Evolutionary conservation across 331 rosid species (phyloP), one percentile per base, ranked within the genome.

Genomic region (Erythrophleum ivorense): DNA sequence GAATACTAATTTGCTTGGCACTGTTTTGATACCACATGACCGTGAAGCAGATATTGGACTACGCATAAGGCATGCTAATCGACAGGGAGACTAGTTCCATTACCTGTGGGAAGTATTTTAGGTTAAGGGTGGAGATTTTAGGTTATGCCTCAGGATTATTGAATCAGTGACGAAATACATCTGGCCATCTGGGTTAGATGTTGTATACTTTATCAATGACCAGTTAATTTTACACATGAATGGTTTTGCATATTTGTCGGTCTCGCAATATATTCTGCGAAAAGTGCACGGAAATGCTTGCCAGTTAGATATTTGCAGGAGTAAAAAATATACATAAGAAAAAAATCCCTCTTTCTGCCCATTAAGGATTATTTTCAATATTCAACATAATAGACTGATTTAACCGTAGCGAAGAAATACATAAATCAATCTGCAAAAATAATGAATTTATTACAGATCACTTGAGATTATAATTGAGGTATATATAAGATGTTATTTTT

Each of bases 1-100:
- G 57, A 81, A 54, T 69, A 14, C 78, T 18, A 72, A 72, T 79
- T 72, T 80, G 78, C 73, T 55, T 0, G 85, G 75, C 40, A 9
- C 81, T 77, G 66, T 21, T 73, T 50, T 83, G 72, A 78, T 77
- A 34, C 85, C 84, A 80, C 79, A 81, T 59, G 88, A 87, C 60
- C 87, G 58, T 0, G 90, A 87, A 52, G 87, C 74, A 45, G 90
- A 87, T 84, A 84, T 85, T 59, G 88, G 90, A 67, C 83, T 85
- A 5, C 81, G 87, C 63, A 60, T 85, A 58, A 80, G 90, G 83
- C 88, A 21, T 55, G 45, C 60, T 67, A 87, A 85, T 77, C 86
- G 82, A 66, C 90, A 84, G 38, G 81, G 24, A 0, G 85, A 14
- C 59, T 85, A 87, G 58, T 43, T 60, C 8, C 45, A 29, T 54